A percentile compares a stretch with the other conserved stretches of the same genome.
Evolutionary conservation across 352 stramenopile genomes (phyloP).

Genomic region (Pythium phragmitis): DNA sequence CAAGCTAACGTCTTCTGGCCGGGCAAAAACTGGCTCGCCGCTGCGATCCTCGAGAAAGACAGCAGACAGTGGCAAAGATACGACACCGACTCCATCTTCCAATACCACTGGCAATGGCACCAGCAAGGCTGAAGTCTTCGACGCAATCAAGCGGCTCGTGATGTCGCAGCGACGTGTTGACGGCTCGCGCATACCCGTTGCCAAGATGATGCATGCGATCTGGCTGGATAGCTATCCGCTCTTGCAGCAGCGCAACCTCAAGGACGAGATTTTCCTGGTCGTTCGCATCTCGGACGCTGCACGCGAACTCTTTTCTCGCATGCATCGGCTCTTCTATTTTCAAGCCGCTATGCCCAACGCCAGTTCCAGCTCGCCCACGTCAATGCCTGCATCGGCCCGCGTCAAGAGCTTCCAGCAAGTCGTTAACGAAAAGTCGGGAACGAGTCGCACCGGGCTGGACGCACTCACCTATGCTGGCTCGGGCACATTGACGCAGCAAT

Average conservation of each 20-base stretch:
- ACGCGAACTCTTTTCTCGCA: slow-evolving; percentile 55
- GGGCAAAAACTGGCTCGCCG: not conserved
- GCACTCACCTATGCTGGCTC: slow-evolving; percentile 18
- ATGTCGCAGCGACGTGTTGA: slow-evolving; percentile 70
- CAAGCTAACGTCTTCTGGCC: slow-evolving; percentile 8
- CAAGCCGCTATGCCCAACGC: slow-evolving; percentile 36
- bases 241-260: slow-evolving; percentile 23
- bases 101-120: slow-evolving; percentile 15
- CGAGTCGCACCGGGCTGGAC: slow-evolving; percentile 11
- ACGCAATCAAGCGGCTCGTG: slow-evolving; percentile 44
- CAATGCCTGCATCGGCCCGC: slow-evolving; percentile 14
- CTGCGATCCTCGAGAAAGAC: slow-evolving; percentile 2
- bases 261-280: slow-evolving; percentile 44
- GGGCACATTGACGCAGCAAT: slow-evolving; percentile 35
- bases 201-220: slow-evolving; percentile 56
- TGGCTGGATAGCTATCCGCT: slow-evolving; percentile 45
- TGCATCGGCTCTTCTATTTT: slow-evolving; percentile 79
- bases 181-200: slow-evolving; percentile 64
- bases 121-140: slow-evolving; percentile 43
- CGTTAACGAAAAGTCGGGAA: slow-evolving; percentile 11
- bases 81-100: not conserved
- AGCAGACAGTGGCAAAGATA: slow-evolving; percentile 1
- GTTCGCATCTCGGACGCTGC: slow-evolving; percentile 42
- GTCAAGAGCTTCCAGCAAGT: slow-evolving; percentile 27
- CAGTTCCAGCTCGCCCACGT: slow-evolving; percentile 2